Base-by-base conservation (phyloP, 305 asterid species). In the Plantago coronopus region DNA sequence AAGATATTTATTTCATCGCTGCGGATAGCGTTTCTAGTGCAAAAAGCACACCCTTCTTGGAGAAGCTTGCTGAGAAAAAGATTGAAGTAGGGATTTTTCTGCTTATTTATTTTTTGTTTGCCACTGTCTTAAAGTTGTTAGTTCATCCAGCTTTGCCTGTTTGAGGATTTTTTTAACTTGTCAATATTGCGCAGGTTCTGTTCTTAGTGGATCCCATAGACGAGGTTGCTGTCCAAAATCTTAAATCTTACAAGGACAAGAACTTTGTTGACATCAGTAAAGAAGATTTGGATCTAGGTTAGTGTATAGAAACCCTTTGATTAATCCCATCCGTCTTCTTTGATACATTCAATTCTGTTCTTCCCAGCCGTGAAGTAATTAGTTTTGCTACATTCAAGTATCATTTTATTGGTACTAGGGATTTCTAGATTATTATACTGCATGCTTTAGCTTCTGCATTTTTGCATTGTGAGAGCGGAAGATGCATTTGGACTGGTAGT, bases 151-250 rank as follows among this genome's bases (percentile, higher is more conserved):
- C 34, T 27, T 27, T 1, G 34, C n/a, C 31, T 2, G 31, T 27
- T 34, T 8, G 13, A 34, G 40, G 40, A 34, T 8, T 34, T 34
- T 34, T 34, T 38, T 4, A 11, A 38, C 10, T 8, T 38, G 43
- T 1, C 12, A 11, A 38, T 38, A 0, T 11, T 29, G 34, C 77
- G 73, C 74, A 93, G 99, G 99, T 89, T 43, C 78, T 94, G 56
- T 89, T 85, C 75, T 79, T 94, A 59, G 97, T 94, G 69, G 97
- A 94, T 70, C 95, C 99, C 48, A 85, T 94, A 58, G 97, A 94
- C 7, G 99, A 94, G 83, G 82, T 94, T 64, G 94, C 99, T 11
- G 66, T 93, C 70, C 97, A 93, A 64, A 87, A 83, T 71, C 85
- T 93, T 62, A 89, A 93, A 81, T 70, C 83, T 4, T 93, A 75